Conservation (phyloP, 2,329 filamentous ascomycete species). For the Ilyonectria destructans region DNA sequence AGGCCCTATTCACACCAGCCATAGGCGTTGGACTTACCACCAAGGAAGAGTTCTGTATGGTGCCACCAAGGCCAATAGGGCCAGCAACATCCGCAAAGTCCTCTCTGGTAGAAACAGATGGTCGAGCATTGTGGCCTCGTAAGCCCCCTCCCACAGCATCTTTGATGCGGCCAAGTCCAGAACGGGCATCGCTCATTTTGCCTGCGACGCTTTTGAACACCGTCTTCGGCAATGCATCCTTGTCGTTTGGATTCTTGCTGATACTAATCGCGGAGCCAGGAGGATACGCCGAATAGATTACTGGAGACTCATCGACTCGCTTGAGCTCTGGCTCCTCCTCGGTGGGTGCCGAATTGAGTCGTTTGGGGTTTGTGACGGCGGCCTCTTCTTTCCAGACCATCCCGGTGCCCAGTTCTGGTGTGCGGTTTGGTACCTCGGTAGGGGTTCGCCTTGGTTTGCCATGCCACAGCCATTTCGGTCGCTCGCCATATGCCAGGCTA, state of each 20-base stretch:
- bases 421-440: slow-evolving; percentile 63
- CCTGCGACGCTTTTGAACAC: slow-evolving; percentile 86
- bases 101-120: slow-evolving; percentile 67
- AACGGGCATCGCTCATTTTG: slow-evolving; percentile 85
- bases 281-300: slow-evolving; percentile 61
- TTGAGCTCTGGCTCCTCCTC: slow-evolving; percentile 68
- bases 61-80: slow-evolving; percentile 29
- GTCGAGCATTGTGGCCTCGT: slow-evolving; percentile 68
- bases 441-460: slow-evolving; percentile 84
- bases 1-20: slow-evolving; percentile 64
- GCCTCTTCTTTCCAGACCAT: slow-evolving; percentile 71
- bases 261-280: slow-evolving; percentile 64
- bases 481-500: slow-evolving; percentile 83
- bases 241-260: slow-evolving; percentile 66
- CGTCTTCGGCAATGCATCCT: slow-evolving; percentile 73
- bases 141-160: slow-evolving; percentile 80
- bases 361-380: slow-evolving; percentile 59
- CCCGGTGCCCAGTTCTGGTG: slow-evolving; percentile 63
- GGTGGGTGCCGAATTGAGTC: slow-evolving; percentile 65
- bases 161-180: slow-evolving; percentile 88
- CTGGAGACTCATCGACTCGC: slow-evolving; percentile 63
- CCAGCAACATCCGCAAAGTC: slow-evolving; percentile 61
- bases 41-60: slow-evolving; percentile 43
- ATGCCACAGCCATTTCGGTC: slow-evolving; percentile 94
- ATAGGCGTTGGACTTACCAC: slow-evolving; percentile 55